Percentiles rank a stretch among this genome's conserved stretches.
These are phyloP conservation scores for Leccinum huronense DNA, from an alignment of 1,284 basidiomycete species.

Conservation along the genomic window DNA sequence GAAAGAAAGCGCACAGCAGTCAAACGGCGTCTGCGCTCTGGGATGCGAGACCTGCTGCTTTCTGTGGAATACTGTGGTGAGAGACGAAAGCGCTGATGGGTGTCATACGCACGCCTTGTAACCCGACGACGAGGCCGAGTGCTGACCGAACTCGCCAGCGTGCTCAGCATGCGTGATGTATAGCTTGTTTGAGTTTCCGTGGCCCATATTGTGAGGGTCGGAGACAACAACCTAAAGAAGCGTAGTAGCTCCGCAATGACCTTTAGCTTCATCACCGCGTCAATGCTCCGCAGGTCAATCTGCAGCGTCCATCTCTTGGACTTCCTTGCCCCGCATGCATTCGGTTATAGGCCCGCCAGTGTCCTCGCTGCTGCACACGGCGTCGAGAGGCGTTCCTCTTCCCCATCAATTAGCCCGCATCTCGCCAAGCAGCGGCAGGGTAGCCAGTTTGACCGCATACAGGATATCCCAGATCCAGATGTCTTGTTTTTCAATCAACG, in stretches of 20 bases:
- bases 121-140: constrained; percentile 71
- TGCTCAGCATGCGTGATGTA: constrained; percentile 87
- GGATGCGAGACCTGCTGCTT: constrained; percentile 65
- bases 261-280: constrained; percentile 3
- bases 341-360: constrained; percentile 16
- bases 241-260: neutral
- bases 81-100: neutral
- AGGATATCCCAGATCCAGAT: constrained; percentile 34
- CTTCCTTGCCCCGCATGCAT: constrained; percentile 33
- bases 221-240: constrained; percentile 4
- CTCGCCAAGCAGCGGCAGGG: constrained; percentile 11
- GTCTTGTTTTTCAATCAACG: constrained; percentile 36
- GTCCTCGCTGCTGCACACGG: constrained; percentile 14
- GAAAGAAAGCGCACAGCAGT: constrained; percentile 91
- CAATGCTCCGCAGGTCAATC: constrained; percentile 40
- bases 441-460: constrained; percentile 9
- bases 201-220: constrained; percentile 56
- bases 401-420: constrained; percentile 4
- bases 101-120: constrained; percentile 56
- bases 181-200: constrained; percentile 82
- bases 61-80: constrained; percentile 37
- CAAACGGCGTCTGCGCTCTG: constrained; percentile 72
- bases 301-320: constrained; percentile 35
- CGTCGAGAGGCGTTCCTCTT: neutral
- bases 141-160: constrained; percentile 71